phyloP scores from a whole-genome alignment of 2,329 filamentous ascomycete species.

The Helotiales sp. region DNA sequence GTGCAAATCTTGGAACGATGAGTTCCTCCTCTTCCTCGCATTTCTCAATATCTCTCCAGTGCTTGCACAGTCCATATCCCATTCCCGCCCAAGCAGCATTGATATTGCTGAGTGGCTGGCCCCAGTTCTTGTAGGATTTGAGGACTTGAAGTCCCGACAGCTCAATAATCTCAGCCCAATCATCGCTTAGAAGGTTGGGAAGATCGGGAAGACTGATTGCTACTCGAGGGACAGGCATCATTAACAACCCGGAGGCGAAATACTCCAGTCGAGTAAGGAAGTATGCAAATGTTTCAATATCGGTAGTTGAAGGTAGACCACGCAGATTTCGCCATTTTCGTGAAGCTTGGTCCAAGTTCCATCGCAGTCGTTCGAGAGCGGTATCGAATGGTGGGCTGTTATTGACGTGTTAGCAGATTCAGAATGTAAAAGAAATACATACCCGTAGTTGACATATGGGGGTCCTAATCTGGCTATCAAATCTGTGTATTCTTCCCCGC shows the following conservation, averaged over 20 bases:
- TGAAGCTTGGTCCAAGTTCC: conserved; percentile 19
- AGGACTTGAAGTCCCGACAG: conserved; percentile 6
- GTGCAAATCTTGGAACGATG: background rate
- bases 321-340: conserved; percentile 12
- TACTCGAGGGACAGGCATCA: background rate
- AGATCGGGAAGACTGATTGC: background rate
- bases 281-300: conserved; percentile 8
- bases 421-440: background rate
- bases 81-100: conserved; percentile 23
- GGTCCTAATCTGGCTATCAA: conserved; percentile 15
- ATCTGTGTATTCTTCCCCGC: conserved; percentile 10
- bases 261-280: conserved; percentile 7
- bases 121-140: background rate
- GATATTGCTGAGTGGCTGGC: background rate
- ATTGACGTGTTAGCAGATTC: background rate
- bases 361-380: conserved; percentile 9
- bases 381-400: conserved; percentile 24
- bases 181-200: conserved; percentile 18
- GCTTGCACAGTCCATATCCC: conserved; percentile 23
- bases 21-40: conserved; percentile 19
- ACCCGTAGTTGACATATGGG: conserved; percentile 18
- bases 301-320: conserved; percentile 23
- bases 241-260: background rate
- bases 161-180: conserved; percentile 17
- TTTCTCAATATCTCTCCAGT: conserved; percentile 15